Percentiles rank a stretch among this genome's conserved stretches.
Conservation (phyloP, 768 basidiomycete genomes). For the Podaxis sp. region DNA sequence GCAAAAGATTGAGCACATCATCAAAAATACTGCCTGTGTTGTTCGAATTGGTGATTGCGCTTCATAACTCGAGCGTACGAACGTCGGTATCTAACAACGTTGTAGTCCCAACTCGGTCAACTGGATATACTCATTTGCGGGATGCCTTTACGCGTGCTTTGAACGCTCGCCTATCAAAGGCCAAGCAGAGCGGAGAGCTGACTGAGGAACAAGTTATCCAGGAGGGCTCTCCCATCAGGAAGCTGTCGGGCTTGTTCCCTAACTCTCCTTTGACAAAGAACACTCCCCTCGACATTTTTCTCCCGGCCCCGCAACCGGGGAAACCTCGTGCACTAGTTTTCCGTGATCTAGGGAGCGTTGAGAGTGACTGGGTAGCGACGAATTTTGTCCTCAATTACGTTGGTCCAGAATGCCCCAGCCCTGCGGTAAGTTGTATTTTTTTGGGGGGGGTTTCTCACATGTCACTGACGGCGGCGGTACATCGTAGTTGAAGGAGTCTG, state of each 20-base stretch:
- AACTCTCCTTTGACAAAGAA: conserved; percentile 64
- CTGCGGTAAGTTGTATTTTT: conserved; percentile 46
- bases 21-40: conserved; percentile 64
- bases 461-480: background rate
- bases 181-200: conserved; percentile 46
- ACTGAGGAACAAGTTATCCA: conserved; percentile 54
- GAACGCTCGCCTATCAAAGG: conserved; percentile 51
- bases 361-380: conserved; percentile 70
- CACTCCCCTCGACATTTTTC: conserved; percentile 62
- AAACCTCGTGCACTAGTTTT: conserved; percentile 55
- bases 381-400: conserved; percentile 76
- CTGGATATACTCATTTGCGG: conserved; percentile 73
- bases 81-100: background rate
- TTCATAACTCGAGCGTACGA: background rate
- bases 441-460: background rate
- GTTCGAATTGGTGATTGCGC: conserved; percentile 61
- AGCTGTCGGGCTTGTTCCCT: conserved; percentile 75
- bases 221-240: conserved; percentile 59
- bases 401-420: conserved; percentile 65
- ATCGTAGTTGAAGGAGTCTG: conserved; percentile 46
- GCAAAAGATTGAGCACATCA: conserved; percentile 66
- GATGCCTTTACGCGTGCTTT: conserved; percentile 81
- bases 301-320: conserved; percentile 51
- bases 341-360: conserved; percentile 68
- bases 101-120: conserved; percentile 75